Evolutionary conservation across 176 grass and related monocot genomes (phyloP).

Genomic region (Oryza officinalis): DNA sequence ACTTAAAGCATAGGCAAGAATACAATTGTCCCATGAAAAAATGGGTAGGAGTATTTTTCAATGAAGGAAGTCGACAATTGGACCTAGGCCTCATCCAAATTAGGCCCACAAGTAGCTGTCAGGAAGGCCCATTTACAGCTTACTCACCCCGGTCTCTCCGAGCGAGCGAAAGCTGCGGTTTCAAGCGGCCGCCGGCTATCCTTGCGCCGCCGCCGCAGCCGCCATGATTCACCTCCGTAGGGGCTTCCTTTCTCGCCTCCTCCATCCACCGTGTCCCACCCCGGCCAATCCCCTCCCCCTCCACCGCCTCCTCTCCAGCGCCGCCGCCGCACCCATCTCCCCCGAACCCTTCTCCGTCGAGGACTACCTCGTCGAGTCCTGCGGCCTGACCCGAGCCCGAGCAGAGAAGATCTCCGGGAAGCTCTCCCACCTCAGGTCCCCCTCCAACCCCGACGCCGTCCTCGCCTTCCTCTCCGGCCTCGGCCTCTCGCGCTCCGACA

Average conservation of each 20-base stretch:
- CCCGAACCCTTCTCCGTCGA: constrained; percentile 10
- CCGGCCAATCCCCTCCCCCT: neutral
- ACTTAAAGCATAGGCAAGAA: too few species aligned
- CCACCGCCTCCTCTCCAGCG: constrained; percentile 8
- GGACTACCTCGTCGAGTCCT: constrained; percentile 38
- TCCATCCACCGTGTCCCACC: neutral
- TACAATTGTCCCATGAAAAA: too few species aligned
- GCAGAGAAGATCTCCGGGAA: constrained; percentile 21
- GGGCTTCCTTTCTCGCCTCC: neutral
- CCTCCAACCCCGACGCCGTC: constrained; percentile 33
- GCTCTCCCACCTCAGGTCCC: constrained; percentile 23
- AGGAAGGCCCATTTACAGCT: neutral
- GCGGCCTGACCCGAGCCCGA: constrained; percentile 18
- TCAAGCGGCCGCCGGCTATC: neutral
- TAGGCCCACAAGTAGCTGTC: neutral
- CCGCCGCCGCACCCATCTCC: neutral
- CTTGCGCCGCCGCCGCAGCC: neutral
- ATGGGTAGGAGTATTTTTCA: too few species aligned
- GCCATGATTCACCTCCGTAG: constrained; percentile 8
- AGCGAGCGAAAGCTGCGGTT: neutral
- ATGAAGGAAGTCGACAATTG: too few species aligned
- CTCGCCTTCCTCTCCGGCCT: constrained; percentile 27
- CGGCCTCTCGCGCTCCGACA: constrained; percentile 9
- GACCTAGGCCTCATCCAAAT: neutral
- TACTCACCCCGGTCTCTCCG: neutral